Evolutionary conservation across 345 rosid genomes (phyloP).

Genomic region (Raphanus sativus): DNA sequence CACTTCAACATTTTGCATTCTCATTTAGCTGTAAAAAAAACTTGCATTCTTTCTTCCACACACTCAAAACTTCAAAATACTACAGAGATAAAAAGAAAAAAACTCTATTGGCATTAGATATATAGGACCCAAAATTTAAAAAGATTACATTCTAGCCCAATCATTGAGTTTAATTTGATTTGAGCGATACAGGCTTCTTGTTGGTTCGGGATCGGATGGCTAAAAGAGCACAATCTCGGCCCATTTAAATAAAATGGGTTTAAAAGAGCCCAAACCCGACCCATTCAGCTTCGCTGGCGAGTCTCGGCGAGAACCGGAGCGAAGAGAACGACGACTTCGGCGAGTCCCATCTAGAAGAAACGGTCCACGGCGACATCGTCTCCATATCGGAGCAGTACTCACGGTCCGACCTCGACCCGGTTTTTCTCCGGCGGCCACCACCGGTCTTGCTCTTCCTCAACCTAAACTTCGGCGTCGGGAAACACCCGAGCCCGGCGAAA

Average conservation of each 20-base stretch:
- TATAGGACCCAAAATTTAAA: background rate
- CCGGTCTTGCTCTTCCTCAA: constrained; percentile 47
- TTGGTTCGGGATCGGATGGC: constrained; percentile 33
- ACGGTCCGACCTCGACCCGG: constrained; percentile 30
- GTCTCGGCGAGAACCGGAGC: constrained; percentile 56
- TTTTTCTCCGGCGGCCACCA: constrained; percentile 5
- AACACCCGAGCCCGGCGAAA: constrained; percentile 58
- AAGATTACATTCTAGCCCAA: background rate
- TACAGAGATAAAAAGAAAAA: background rate
- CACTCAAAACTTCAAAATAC: constrained; percentile 15
- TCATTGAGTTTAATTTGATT: constrained; percentile 3
- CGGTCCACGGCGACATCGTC: constrained; percentile 54
- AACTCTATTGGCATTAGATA: background rate
- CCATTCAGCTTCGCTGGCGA: constrained; percentile 59
- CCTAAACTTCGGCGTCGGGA: constrained; percentile 54
- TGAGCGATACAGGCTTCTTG: background rate
- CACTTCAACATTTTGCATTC: background rate
- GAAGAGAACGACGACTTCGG: constrained; percentile 69
- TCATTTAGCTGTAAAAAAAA: too few species aligned
- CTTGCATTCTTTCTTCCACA: background rate
- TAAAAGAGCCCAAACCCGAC: constrained; percentile 73
- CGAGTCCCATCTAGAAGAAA: constrained; percentile 51
- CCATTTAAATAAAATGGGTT: background rate
- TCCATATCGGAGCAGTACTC: constrained; percentile 52
- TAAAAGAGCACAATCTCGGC: constrained; percentile 22